Conservation (phyloP, 108 stramenopile species). For the Fragilaria radians region DNA sequence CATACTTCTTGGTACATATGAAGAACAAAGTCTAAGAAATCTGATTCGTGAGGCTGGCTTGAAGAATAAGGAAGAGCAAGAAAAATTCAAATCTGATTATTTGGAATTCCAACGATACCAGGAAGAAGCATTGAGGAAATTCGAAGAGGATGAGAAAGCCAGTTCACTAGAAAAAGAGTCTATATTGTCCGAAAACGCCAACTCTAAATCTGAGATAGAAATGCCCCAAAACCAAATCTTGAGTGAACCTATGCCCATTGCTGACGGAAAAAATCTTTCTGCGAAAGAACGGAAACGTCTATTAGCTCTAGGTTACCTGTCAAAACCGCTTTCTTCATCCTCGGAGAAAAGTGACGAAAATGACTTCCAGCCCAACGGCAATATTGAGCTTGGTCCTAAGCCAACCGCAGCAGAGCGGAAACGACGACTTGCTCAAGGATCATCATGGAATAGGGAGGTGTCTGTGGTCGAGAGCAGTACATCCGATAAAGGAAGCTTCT, state of each 20-base stretch:
- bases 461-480: background rate
- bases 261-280: too few relatives aligned
- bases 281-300: too few relatives aligned
- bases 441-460: slow-evolving; percentile 19
- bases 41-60: background rate
- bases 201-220: too few relatives aligned
- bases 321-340: slow-evolving; percentile 9
- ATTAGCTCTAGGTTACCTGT: too few relatives aligned
- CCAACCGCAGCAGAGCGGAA: background rate
- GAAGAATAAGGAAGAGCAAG: background rate
- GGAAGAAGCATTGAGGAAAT: background rate
- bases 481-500: background rate
- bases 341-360: background rate
- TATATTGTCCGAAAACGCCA: too few relatives aligned
- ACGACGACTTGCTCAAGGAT: slow-evolving; percentile 19
- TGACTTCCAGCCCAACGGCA: too few relatives aligned
- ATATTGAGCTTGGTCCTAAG: slow-evolving; percentile 5
- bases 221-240: background rate
- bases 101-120: background rate
- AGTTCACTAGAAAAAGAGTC: slow-evolving; percentile 13
- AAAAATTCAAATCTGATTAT: slow-evolving; percentile 5
- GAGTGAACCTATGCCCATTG: background rate
- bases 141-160: slow-evolving; percentile 15
- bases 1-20: background rate
- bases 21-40: background rate